Evolutionary conservation across 345 rosid genomes (phyloP).

Genomic region (Anastatica hierochuntica): DNA sequence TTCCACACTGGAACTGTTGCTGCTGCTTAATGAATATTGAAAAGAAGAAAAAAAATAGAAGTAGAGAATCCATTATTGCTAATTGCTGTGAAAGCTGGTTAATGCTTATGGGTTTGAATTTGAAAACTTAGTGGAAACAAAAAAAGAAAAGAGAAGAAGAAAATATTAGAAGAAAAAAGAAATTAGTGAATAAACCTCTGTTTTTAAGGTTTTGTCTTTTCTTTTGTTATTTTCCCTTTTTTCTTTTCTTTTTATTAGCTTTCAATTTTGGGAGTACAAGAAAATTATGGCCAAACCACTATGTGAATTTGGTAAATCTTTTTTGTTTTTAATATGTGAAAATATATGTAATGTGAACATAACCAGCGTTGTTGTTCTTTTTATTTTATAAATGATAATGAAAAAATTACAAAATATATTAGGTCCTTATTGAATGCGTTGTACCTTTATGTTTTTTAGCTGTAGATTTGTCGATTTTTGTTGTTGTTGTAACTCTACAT

Average conservation of each 20-base stretch:
- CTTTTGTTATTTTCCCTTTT: background rate
- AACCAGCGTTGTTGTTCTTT: background rate
- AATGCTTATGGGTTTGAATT: slow-evolving; percentile 4
- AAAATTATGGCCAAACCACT: slow-evolving; percentile 11
- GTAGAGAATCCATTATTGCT: slow-evolving; percentile 6
- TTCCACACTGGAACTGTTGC: slow-evolving; percentile 26
- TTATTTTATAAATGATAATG: background rate
- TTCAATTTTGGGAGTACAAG: slow-evolving; percentile 14
- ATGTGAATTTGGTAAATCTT: slow-evolving; percentile 10
- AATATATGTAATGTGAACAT: background rate
- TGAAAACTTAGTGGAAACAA: background rate
- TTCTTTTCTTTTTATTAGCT: background rate
- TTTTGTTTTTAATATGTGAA: background rate
- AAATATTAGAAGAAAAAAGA: background rate
- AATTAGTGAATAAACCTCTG: background rate
- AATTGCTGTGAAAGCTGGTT: slow-evolving; percentile 6
- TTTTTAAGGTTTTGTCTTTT: slow-evolving; percentile 19
- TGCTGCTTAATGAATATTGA: slow-evolving; percentile 17
- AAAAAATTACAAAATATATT: too few species aligned
- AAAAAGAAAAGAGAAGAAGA: background rate
- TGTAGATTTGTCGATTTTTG: too few species aligned
- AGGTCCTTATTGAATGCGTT: too few species aligned
- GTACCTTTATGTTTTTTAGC: too few species aligned
- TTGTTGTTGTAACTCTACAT: too few species aligned
- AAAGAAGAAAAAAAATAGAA: background rate